phyloP scores from a whole-genome alignment of 495 filamentous ascomycete species.

The Neurospora hispaniola region DNA sequence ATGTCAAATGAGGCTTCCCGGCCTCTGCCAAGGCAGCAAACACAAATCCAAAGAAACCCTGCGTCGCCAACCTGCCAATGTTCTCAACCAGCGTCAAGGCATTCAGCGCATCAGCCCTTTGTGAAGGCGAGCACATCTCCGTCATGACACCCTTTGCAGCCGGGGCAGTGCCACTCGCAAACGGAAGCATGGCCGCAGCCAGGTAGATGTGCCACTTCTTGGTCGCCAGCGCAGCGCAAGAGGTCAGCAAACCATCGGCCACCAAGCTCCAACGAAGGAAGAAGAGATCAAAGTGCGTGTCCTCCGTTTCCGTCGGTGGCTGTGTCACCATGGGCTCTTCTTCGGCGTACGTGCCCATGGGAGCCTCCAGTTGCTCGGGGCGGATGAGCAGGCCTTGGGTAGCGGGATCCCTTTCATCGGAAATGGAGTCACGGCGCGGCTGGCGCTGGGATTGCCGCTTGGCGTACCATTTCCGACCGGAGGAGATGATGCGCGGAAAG shows the following conservation, averaged over 20 bases:
- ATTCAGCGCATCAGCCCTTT: constrained; percentile 43
- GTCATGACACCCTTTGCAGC: constrained; percentile 49
- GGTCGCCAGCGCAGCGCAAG: constrained; percentile 37
- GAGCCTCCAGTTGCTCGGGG: constrained; percentile 29
- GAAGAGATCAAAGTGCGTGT: constrained; percentile 41
- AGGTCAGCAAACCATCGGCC: constrained; percentile 41
- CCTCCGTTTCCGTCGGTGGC: constrained; percentile 22
- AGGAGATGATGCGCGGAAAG: constrained; percentile 43
- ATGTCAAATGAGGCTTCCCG: constrained; percentile 39
- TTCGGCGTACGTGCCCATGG: constrained; percentile 29
- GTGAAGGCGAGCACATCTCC: constrained; percentile 36
- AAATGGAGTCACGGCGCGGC: neutral
- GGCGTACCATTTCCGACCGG: constrained; percentile 37
- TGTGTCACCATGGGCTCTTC: constrained; percentile 28
- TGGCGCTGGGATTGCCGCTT: neutral
- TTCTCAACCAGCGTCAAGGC: constrained; percentile 47
- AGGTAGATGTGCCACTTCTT: constrained; percentile 46
- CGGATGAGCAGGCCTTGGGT: constrained; percentile 6
- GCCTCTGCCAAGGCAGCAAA: constrained; percentile 40
- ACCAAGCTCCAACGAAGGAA: constrained; percentile 44
- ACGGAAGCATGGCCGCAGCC: constrained; percentile 38
- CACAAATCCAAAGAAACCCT: constrained; percentile 43
- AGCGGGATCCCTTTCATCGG: constrained; percentile 6
- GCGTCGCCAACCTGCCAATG: constrained; percentile 38
- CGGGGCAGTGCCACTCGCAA: constrained; percentile 44